Percentiles rank a stretch among this genome's conserved stretches.
Conservation (phyloP, 257 asterid species). For the Thymus quinquecostatus region DNA sequence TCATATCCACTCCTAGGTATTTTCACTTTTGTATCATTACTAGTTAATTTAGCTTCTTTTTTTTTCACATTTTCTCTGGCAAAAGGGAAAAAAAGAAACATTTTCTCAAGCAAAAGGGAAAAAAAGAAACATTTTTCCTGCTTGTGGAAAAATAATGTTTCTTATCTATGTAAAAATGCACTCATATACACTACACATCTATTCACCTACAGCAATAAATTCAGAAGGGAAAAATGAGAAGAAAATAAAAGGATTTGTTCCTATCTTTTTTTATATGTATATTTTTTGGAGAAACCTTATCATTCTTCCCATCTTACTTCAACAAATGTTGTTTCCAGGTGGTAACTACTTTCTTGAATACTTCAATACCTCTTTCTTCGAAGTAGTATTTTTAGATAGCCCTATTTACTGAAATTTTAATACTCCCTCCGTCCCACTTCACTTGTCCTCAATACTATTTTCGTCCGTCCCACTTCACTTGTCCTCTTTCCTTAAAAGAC, state of each 20-base stretch:
- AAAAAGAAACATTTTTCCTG: background rate
- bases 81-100: too few species aligned
- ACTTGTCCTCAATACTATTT: too few species aligned
- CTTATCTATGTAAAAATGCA: background rate
- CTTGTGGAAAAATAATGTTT: background rate
- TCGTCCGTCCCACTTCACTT: too few species aligned
- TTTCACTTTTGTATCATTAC: too few species aligned
- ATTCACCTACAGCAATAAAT: background rate
- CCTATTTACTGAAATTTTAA: background rate
- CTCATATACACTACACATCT: background rate
- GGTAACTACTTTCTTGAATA: constrained; percentile 17
- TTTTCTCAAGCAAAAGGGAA: background rate
- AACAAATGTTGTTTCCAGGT: background rate
- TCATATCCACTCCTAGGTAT: too few species aligned
- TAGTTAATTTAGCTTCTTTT: too few species aligned
- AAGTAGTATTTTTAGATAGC: background rate
- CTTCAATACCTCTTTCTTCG: background rate
- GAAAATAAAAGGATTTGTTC: background rate
- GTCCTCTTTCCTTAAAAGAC: too few species aligned
- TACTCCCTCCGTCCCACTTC: too few species aligned
- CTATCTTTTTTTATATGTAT: background rate
- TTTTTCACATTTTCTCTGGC: too few species aligned
- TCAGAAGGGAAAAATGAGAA: too few species aligned
- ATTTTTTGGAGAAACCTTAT: too few species aligned
- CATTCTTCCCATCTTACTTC: background rate